Conservation (phyloP, 2,329 filamentous ascomycete genomes). For the Calonectria pauciramosa region DNA sequence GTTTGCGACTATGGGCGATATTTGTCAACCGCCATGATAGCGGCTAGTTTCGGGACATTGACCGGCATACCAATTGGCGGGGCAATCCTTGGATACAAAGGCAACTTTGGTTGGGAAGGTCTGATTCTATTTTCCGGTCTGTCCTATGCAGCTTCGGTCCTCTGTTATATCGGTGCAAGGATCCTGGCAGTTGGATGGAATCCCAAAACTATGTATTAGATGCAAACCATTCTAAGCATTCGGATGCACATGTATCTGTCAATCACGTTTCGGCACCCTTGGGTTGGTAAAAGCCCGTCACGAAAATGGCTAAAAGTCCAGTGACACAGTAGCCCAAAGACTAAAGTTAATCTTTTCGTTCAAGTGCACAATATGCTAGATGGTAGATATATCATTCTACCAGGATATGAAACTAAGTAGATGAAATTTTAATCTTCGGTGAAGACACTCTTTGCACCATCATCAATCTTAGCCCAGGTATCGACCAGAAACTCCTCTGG, state of each 20-base stretch:
- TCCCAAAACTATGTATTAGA: not conserved
- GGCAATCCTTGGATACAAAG: not conserved
- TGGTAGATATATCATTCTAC: not conserved
- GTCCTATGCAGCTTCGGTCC: not conserved
- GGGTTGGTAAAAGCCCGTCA: not conserved
- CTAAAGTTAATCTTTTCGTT: not conserved
- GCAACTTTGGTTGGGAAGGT: not conserved
- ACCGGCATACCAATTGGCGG: not conserved
- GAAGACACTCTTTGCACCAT: not conserved
- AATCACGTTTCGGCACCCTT: too few relatives aligned
- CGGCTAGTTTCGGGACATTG: not conserved
- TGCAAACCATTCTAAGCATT: not conserved
- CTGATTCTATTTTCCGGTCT: not conserved
- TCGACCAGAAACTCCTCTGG: slow-evolving; percentile 58
- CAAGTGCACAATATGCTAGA: not conserved
- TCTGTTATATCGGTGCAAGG: not conserved
- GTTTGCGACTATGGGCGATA: not conserved
- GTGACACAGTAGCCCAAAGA: not conserved
- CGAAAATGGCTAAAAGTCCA: not conserved
- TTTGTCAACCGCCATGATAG: not conserved
- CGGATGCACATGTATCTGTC: not conserved
- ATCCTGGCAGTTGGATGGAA: not conserved
- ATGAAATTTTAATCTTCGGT: not conserved
- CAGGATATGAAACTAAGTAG: too few relatives aligned
- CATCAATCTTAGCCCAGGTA: slow-evolving; percentile 39